phyloP scores from a whole-genome alignment of 345 rosid genomes.

The Raphanus sativus region DNA sequence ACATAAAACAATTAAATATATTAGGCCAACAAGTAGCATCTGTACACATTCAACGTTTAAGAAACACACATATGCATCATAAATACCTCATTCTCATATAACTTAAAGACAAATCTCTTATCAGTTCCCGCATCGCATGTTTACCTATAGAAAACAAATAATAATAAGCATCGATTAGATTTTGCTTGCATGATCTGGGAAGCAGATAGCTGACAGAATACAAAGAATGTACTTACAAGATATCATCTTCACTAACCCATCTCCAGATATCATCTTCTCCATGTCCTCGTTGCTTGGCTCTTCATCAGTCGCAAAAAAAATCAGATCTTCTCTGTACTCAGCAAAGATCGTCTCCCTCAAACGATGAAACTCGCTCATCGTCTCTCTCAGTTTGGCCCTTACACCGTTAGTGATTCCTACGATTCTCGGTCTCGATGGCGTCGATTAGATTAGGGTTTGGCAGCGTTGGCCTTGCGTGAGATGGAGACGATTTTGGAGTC shows the following conservation, averaged over 20 bases:
- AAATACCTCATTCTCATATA: too few species aligned
- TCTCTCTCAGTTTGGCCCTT: constrained; percentile 52
- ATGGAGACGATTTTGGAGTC: constrained; percentile 63
- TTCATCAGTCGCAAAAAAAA: background rate
- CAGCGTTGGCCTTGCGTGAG: constrained; percentile 59
- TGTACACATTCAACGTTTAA: too few species aligned
- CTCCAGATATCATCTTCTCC: constrained; percentile 52
- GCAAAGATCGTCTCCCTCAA: constrained; percentile 39
- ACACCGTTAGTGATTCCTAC: constrained; percentile 55
- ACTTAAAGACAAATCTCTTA: too few species aligned
- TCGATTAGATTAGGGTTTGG: constrained; percentile 53
- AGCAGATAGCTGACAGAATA: too few species aligned
- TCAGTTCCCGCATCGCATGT: too few species aligned
- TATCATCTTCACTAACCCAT: constrained; percentile 28
- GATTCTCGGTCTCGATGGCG: constrained; percentile 43
- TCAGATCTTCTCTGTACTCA: background rate
- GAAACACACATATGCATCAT: too few species aligned
- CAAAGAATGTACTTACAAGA: too few species aligned
- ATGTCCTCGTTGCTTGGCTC: constrained; percentile 46
- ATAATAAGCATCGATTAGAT: too few species aligned
- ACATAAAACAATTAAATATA: too few species aligned
- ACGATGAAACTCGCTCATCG: constrained; percentile 62
- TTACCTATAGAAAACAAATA: too few species aligned
- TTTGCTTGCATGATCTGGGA: too few species aligned
- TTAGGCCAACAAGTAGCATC: too few species aligned